Evolutionary conservation across 2,329 filamentous ascomycete species (phyloP).

Genomic region (Colletotrichum siamense): DNA sequence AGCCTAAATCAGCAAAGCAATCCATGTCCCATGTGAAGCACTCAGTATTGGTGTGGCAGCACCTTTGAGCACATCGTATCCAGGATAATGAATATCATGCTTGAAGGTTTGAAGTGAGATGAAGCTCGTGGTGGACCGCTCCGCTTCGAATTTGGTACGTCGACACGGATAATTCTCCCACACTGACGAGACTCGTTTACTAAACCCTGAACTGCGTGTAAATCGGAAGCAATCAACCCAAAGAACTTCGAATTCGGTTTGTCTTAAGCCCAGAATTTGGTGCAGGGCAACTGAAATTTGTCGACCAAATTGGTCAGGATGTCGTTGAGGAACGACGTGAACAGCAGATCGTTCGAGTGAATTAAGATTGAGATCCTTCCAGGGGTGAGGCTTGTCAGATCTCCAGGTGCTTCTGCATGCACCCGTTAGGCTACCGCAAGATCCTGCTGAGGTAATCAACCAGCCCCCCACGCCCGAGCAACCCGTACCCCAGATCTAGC

Average conservation of each 20-base stretch:
- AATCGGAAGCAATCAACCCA: neutral
- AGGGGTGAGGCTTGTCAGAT: neutral
- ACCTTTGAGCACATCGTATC: neutral
- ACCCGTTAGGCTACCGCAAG: neutral
- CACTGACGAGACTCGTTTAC: neutral
- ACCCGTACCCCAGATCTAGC: constrained; percentile 9
- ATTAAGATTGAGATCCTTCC: neutral
- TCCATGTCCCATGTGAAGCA: neutral
- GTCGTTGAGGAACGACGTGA: neutral
- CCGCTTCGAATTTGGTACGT: neutral
- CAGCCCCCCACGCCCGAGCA: neutral
- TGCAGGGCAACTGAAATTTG: neutral
- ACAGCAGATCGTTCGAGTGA: neutral
- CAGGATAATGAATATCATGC: neutral
- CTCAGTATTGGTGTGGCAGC: neutral
- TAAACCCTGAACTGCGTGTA: neutral
- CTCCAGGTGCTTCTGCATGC: neutral
- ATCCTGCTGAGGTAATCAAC: constrained; percentile 5
- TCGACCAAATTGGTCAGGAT: neutral
- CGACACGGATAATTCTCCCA: neutral
- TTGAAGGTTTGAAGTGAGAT: neutral
- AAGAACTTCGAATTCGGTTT: neutral
- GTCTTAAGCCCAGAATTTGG: neutral
- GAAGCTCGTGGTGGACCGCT: neutral
- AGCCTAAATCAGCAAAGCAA: neutral